Percentiles rank a stretch among this genome's conserved stretches.
phyloP scores from a whole-genome alignment of 805 yeast species.

The Torulaspora maleeae region DNA sequence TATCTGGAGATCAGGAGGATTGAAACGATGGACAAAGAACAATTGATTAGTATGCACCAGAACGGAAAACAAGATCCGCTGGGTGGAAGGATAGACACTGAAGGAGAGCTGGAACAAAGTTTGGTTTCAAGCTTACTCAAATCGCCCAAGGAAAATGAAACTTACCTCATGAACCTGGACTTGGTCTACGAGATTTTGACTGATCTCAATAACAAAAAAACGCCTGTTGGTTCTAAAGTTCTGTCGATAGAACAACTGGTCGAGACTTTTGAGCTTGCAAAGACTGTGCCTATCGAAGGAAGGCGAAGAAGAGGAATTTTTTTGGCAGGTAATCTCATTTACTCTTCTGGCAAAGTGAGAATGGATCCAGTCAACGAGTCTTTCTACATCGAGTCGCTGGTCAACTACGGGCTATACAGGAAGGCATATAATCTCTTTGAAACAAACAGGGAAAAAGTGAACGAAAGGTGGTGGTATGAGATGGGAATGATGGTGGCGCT shows the following conservation, averaged over 20 bases:
- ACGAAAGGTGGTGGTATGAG: conserved; percentile 52
- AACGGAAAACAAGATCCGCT: conserved; percentile 7
- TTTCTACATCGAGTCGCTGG: conserved; percentile 44
- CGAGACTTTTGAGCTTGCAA: conserved; percentile 40
- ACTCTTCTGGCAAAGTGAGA: conserved; percentile 39
- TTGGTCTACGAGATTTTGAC: conserved; percentile 20
- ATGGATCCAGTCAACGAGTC: conserved; percentile 51
- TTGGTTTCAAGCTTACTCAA: conserved; percentile 11
- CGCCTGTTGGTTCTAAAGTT: conserved; percentile 8
- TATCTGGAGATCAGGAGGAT: conserved; percentile 23
- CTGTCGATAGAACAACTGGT: conserved; percentile 35
- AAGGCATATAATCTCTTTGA: conserved; percentile 40
- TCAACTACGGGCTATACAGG: conserved; percentile 32
- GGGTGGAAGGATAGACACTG: conserved; percentile 9
- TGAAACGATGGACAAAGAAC: conserved; percentile 11
- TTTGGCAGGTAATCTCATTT: conserved; percentile 42
- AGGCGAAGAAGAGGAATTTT: conserved; percentile 36
- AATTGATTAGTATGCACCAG: neutral
- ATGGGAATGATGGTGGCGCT: conserved; percentile 43
- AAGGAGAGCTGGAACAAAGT: conserved; percentile 13
- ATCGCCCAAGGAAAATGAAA: conserved; percentile 1
- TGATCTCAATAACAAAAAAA: conserved; percentile 16
- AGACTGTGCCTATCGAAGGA: conserved; percentile 36
- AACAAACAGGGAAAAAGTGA: conserved; percentile 35
- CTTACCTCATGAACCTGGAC: conserved; percentile 17